Percentiles rank a stretch among this genome's conserved stretches.
phyloP scores from a whole-genome alignment of 345 rosid species.

The Turritis glabra region DNA sequence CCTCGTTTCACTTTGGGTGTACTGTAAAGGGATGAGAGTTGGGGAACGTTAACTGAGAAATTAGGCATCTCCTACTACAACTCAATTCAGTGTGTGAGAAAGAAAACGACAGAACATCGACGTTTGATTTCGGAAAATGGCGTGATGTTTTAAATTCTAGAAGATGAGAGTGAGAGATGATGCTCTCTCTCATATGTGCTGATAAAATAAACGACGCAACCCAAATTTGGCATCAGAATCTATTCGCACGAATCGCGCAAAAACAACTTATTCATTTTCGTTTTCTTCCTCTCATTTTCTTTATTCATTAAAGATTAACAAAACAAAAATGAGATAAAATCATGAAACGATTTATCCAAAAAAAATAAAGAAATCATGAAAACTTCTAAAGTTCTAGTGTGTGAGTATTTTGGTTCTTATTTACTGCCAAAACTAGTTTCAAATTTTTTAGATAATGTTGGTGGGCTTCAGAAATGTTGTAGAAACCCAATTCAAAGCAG shows the following conservation, averaged over 20 bases:
- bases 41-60: slow-evolving; percentile 28
- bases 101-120: slow-evolving; percentile 21
- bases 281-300: not conserved
- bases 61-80: slow-evolving; percentile 11
- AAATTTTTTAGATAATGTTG: not conserved
- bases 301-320: not conserved
- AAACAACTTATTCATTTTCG: no score
- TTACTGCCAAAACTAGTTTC: not conserved
- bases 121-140: not conserved
- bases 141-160: slow-evolving; percentile 11
- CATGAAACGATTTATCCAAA: no score
- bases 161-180: slow-evolving; percentile 3
- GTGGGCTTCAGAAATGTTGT: no score
- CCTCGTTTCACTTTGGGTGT: not conserved
- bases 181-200: slow-evolving; percentile 9
- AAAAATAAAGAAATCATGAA: no score
- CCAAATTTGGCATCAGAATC: slow-evolving; percentile 29
- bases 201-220: slow-evolving; percentile 8
- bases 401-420: not conserved
- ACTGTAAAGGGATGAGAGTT: slow-evolving; percentile 18
- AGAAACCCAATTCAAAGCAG: no score
- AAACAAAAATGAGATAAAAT: not conserved
- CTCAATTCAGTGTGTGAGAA: not conserved
- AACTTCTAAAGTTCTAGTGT: not conserved
- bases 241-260: not conserved